These are phyloP conservation scores for Hemileccinum rubropunctum DNA, from an alignment of 768 basidiomycete species.

Conservation along the genomic window DNA sequence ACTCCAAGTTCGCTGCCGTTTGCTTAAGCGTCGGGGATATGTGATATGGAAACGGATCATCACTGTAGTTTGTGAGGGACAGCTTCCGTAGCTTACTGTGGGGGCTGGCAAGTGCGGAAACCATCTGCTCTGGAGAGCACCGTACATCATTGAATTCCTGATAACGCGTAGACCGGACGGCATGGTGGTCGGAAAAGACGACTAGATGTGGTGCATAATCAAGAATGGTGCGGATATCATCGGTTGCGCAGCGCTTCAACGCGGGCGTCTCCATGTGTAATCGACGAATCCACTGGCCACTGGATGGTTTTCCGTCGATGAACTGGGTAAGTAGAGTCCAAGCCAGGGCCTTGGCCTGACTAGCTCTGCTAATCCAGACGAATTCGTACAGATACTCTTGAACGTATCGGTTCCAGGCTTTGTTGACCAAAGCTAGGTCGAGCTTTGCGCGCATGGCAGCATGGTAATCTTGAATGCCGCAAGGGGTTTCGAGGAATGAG, in stretches of 20 bases:
- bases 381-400: conserved; percentile 63
- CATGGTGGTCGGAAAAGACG: conserved; percentile 62
- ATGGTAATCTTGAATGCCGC: conserved; percentile 45
- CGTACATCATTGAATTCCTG: conserved; percentile 43
- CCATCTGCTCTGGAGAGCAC: conserved; percentile 54
- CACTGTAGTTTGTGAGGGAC: conserved; percentile 74
- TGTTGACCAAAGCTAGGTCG: conserved; percentile 51
- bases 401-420: conserved; percentile 50
- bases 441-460: conserved; percentile 48
- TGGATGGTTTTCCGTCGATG: conserved; percentile 35
- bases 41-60: conserved; percentile 52
- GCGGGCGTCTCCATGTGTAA: conserved; percentile 68
- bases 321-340: conserved; percentile 42
- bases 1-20: conserved; percentile 56
- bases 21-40: conserved; percentile 52
- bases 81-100: conserved; percentile 53
- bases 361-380: conserved; percentile 62
- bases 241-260: conserved; percentile 62
- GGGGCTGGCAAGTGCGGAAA: conserved; percentile 56
- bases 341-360: conserved; percentile 48
- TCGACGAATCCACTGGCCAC: conserved; percentile 54
- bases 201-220: conserved; percentile 59
- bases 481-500: conserved; percentile 55
- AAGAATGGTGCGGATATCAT: conserved; percentile 65
- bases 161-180: conserved; percentile 54